Percentiles rank a stretch among this genome's conserved stretches.
phyloP scores from a whole-genome alignment of 495 filamentous ascomycete genomes.

The Penicillium pulvis region DNA sequence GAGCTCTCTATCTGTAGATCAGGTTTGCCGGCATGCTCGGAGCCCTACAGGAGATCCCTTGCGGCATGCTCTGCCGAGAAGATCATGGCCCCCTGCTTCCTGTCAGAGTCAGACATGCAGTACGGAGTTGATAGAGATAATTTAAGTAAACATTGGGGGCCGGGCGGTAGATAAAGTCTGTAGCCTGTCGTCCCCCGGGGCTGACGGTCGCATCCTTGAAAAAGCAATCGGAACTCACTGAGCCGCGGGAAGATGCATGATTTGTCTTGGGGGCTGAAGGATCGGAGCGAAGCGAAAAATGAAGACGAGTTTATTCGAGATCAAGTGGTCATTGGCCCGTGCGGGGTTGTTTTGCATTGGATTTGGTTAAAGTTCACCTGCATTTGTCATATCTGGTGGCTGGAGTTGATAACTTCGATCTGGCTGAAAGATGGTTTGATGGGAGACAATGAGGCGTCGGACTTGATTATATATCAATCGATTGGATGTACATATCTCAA shows the following conservation, averaged over 20 bases:
- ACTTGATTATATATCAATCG: too few relatives aligned
- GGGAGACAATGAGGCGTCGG: not conserved
- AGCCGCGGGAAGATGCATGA: not conserved
- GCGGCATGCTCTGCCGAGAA: constrained; percentile 14
- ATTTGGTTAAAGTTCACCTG: not conserved
- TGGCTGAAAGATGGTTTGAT: not conserved
- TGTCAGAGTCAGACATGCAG: constrained; percentile 25
- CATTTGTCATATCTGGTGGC: not conserved
- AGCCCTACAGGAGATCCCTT: constrained; percentile 13
- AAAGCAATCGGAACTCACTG: not conserved
- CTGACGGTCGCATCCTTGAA: constrained; percentile 1
- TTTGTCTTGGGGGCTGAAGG: not conserved
- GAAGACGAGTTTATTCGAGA: not conserved
- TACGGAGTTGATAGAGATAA: not conserved
- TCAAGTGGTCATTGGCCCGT: not conserved
- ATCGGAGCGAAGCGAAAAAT: not conserved
- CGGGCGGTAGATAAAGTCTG: not conserved
- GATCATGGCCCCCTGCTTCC: constrained; percentile 23
- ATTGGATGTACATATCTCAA: too few relatives aligned
- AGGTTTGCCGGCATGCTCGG: constrained; percentile 18
- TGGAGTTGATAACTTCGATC: not conserved
- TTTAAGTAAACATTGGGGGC: constrained; percentile 3
- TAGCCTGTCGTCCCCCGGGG: not conserved
- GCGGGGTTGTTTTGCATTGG: not conserved
- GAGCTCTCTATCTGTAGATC: constrained; percentile 12